phyloP scores from a whole-genome alignment of 2,329 filamentous ascomycete genomes.

The Aspergillus nomiae region DNA sequence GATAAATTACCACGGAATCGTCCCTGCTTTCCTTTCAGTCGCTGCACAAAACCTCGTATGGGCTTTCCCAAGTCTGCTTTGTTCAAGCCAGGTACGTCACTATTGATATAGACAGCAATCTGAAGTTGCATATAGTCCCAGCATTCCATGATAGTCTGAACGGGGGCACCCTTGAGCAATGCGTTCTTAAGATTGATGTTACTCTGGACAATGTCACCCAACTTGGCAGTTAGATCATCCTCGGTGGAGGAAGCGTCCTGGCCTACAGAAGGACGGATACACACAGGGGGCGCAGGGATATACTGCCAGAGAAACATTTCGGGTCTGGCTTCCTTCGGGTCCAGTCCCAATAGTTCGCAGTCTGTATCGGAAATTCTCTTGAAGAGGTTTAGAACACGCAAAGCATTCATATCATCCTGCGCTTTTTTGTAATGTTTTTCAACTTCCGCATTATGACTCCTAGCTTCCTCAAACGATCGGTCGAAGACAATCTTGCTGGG shows the following conservation, averaged over 20 bases:
- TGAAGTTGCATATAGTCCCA: slow-evolving; percentile 97
- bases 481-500: slow-evolving; percentile 83
- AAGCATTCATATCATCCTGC: slow-evolving; percentile 89
- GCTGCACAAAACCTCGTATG: slow-evolving; percentile 91
- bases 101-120: slow-evolving; percentile 97
- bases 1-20: slow-evolving; percentile 96
- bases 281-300: slow-evolving; percentile 88
- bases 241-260: slow-evolving; percentile 94
- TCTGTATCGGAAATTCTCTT: slow-evolving; percentile 81
- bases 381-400: slow-evolving; percentile 87
- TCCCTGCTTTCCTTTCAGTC: slow-evolving; percentile 95
- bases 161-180: slow-evolving; percentile 76
- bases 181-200: slow-evolving; percentile 84
- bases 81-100: slow-evolving; percentile 88
- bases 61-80: slow-evolving; percentile 84
- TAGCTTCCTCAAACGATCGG: slow-evolving; percentile 78
- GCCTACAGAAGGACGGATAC: slow-evolving; percentile 88
- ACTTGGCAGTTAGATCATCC: slow-evolving; percentile 93
- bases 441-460: slow-evolving; percentile 74
- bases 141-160: slow-evolving; percentile 93
- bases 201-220: slow-evolving; percentile 94
- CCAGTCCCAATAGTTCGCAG: slow-evolving; percentile 86
- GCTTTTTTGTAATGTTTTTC: slow-evolving; percentile 91
- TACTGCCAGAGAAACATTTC: slow-evolving; percentile 99
- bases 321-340: slow-evolving; percentile 81